Base-by-base conservation (phyloP, 352 stramenopile species). In the Blastocystis sp. region DNA sequence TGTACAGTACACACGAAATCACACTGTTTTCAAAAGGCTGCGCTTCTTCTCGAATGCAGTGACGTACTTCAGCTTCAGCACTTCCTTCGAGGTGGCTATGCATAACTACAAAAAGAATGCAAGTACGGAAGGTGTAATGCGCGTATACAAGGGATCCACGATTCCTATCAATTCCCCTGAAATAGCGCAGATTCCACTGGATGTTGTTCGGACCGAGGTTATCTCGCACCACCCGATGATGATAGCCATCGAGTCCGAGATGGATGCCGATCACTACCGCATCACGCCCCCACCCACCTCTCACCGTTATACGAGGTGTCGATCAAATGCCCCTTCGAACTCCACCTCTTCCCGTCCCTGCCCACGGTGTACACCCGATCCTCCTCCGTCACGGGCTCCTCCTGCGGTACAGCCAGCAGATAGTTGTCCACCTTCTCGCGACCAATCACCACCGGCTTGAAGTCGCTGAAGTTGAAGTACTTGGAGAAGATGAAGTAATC, bases 401-500 rank as follows among this genome's bases (percentile, higher is more conserved):
- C 38, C 7, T 81, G 48, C 3, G 70, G 70, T 2, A 81, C 53
- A 9, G 38, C 38, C 11, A 81, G 14, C 70, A 81, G 41, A 60
- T 81, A 81, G n/a, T 81, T 81, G 53, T 81, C 70, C 23, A 81
- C 70, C 48, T 65, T 62, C 43, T 62, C 34, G 21, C 70, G 45
- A 38, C 70, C 70, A 41, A 81, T 81, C 41, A 81, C 70, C 14
- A 81, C 70, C 3, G 70, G 70, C 5, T 64, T 62, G 43, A 66
- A 62, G 11, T 62, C 41, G 11, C 45, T 66, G 43, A 81, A 81
- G 28, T 81, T 81, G 48, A 81, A 81, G 41, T 81, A 81, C 43
- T 52, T 19, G 3, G 70, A 81, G 59, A 81, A 81, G 48, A 81
- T 81, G 70, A 81, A 81, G 48, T 81, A 81, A 62, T 81, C 70